Evolutionary conservation across 768 basidiomycete species (phyloP).

Genomic region (Termitomyces sp.): DNA sequence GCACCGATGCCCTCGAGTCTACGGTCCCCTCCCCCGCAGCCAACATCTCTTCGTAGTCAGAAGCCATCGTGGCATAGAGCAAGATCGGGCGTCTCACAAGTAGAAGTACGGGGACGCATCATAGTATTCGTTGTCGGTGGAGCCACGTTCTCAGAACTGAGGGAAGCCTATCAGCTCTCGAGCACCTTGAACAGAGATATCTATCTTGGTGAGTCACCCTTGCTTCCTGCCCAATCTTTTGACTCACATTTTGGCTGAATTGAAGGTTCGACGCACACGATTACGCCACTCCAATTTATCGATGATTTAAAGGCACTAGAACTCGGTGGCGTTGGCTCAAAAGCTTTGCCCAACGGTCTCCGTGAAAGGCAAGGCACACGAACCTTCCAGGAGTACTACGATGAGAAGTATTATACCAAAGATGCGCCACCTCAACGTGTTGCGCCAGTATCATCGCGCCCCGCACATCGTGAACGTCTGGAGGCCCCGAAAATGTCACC

Average conservation of each 20-base stretch:
- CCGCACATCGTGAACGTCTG: conserved; percentile 22
- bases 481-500: conserved; percentile 41
- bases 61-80: conserved; percentile 89
- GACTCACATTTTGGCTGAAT: background rate
- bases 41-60: conserved; percentile 80
- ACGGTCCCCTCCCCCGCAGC: conserved; percentile 46
- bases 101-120: conserved; percentile 65
- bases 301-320: conserved; percentile 87
- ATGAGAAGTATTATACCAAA: conserved; percentile 67
- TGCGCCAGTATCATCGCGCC: conserved; percentile 27
- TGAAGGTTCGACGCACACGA: conserved; percentile 82
- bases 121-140: conserved; percentile 93
- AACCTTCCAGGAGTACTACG: conserved; percentile 71
- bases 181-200: conserved; percentile 77
- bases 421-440: conserved; percentile 52
- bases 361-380: conserved; percentile 40
- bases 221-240: background rate
- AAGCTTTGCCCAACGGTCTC: conserved; percentile 64
- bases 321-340: conserved; percentile 79
- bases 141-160: conserved; percentile 92
- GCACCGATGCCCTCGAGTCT: conserved; percentile 40
- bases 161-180: conserved; percentile 81
- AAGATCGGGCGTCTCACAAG: conserved; percentile 38
- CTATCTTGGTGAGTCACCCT: conserved; percentile 62
- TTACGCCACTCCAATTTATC: conserved; percentile 79